Percentiles rank a stretch among this genome's conserved stretches.
These are phyloP conservation scores for Bisporella sp. DNA, from an alignment of 2,329 filamentous ascomycete species.

Conservation along the genomic window DNA sequence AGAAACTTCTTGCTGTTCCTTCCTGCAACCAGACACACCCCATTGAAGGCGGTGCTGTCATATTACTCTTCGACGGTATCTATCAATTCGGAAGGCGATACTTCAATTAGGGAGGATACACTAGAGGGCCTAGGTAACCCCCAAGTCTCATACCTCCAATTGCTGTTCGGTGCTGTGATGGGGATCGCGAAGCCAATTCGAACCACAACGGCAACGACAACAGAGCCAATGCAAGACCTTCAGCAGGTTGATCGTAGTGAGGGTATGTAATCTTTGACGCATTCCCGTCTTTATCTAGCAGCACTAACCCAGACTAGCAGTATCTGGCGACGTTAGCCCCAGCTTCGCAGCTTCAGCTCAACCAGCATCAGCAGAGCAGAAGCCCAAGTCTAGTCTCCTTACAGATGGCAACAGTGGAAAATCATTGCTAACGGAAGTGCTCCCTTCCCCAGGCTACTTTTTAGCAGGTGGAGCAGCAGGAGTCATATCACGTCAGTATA, in stretches of 20 bases:
- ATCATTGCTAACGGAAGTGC: slow-evolving; percentile 28
- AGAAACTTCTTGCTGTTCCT: slow-evolving; percentile 95
- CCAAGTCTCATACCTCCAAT: slow-evolving; percentile 52
- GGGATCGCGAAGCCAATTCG: slow-evolving; percentile 46
- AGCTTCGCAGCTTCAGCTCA: too few species aligned
- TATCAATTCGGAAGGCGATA: slow-evolving; percentile 90
- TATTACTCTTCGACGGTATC: slow-evolving; percentile 89
- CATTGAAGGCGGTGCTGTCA: slow-evolving; percentile 75
- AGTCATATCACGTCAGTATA: slow-evolving; percentile 69
- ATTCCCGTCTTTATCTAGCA: not conserved
- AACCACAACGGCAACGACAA: slow-evolving; percentile 8
- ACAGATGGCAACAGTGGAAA: slow-evolving; percentile 14
- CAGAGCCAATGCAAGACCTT: not conserved
- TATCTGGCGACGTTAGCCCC: not conserved
- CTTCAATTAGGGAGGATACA: slow-evolving; percentile 82
- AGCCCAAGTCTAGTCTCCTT: not conserved
- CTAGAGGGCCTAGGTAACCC: slow-evolving; percentile 88
- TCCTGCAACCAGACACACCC: slow-evolving; percentile 53
- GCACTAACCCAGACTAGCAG: not conserved
- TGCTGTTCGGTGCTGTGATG: slow-evolving; percentile 68
- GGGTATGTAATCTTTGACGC: not conserved
- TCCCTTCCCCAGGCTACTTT: slow-evolving; percentile 91
- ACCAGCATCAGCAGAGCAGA: not conserved
- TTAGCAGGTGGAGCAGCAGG: slow-evolving; percentile 91
- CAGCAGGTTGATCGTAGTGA: too few species aligned